Base-by-base conservation (phyloP, 208 protist genomes). In the Leishmania guyanensis region DNA sequence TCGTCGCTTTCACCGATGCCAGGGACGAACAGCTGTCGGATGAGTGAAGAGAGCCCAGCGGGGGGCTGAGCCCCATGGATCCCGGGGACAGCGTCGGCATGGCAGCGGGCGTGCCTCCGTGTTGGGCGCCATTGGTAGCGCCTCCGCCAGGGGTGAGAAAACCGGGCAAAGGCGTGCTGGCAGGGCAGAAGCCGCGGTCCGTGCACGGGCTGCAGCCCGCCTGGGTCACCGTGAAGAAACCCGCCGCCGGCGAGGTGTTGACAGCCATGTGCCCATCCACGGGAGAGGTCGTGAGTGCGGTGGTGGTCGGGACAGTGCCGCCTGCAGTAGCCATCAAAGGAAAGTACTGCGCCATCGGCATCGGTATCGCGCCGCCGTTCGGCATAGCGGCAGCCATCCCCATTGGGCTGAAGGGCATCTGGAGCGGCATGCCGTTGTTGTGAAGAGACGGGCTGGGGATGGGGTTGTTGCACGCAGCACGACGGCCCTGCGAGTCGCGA, bases 61-160 rank as follows among this genome's bases (percentile, higher is more conserved):
- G 82, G 17, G 82, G 77, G 1, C 69, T 81, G 26, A 85, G 77
- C 39, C 71, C 77, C 82, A 85, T 78, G 5, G 77, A 85, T 1
- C n/a, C 60, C 4, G 82, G 82, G 4, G 76, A 72, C 14, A 79
- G 48, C 12, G 33, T 36, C 50, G 64, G n/a, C 17, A 39, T 39
- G 75, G 39, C 60, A 4, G 81, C 64, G 36, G 62, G 60, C 9
- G 39, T 43, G 26, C 36, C 54, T 17, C 60, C 60, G 46, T 16
- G 74, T 51, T 50, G 54, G 36, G 56, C 51, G 26, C 33, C 72
- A 26, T 62, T 43, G 72, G 10, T 68, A 39, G 51, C 75, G 60
- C 48, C 54, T 29, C 75, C 62, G 75, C 39, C 29, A 26, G 43
- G 26, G 43, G 75, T 36, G 48, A 80, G 75, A 50, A 68, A 48